Conservation (phyloP, 768 basidiomycete species). For the Rickenella mellea region DNA sequence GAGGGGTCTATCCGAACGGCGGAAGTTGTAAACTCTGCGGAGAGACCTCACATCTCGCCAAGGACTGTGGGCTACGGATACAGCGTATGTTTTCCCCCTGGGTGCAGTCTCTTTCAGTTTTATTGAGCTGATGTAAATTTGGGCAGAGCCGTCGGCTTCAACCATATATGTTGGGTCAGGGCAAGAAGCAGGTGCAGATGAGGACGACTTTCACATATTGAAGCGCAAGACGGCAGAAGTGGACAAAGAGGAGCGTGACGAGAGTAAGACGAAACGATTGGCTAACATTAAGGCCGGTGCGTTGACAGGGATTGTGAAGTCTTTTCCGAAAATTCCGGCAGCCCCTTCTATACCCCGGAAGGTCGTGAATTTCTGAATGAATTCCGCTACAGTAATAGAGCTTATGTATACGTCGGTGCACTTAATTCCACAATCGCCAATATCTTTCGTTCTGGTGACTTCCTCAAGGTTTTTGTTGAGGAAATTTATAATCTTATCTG, state of each 20-base stretch:
- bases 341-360: not conserved
- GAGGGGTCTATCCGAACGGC: slow-evolving; percentile 85
- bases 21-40: slow-evolving; percentile 87
- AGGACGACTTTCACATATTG: slow-evolving; percentile 88
- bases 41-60: slow-evolving; percentile 77
- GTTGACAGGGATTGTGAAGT: slow-evolving; percentile 23
- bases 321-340: slow-evolving; percentile 9
- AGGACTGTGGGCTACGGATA: slow-evolving; percentile 63
- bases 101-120: not conserved
- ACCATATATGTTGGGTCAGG: slow-evolving; percentile 37
- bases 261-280: slow-evolving; percentile 31
- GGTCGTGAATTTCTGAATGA: not conserved
- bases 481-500: no score
- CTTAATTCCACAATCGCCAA: no score
- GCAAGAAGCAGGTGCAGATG: slow-evolving; percentile 69
- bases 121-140: slow-evolving; percentile 3
- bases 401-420: no score
- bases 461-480: no score
- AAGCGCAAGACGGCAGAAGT: slow-evolving; percentile 55
- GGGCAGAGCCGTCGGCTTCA: slow-evolving; percentile 28
- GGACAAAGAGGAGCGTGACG: slow-evolving; percentile 46
- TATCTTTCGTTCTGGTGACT: no score
- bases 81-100: slow-evolving; percentile 30
- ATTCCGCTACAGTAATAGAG: no score
- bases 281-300: slow-evolving; percentile 35